Conservation (phyloP, 768 basidiomycete genomes). For the Omphalotus guepiniiformis region DNA sequence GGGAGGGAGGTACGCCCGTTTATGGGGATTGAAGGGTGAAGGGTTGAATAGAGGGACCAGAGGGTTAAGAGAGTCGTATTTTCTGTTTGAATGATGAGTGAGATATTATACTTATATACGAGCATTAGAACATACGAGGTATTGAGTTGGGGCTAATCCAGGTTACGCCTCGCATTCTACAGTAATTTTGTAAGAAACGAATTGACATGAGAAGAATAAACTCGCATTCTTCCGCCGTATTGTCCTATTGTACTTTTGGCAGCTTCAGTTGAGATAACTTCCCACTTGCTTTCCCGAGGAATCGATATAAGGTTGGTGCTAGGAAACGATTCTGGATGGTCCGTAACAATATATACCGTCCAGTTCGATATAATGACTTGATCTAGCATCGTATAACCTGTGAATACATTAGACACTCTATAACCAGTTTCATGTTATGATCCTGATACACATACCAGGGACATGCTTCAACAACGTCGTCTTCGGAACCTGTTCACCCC, state of each 20-base stretch:
- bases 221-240: slow-evolving; percentile 44
- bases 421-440: not conserved
- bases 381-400: slow-evolving; percentile 83
- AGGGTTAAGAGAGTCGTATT: slow-evolving; percentile 73
- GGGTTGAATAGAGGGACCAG: slow-evolving; percentile 69
- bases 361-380: slow-evolving; percentile 74
- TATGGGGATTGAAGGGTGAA: slow-evolving; percentile 42
- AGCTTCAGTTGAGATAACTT: slow-evolving; percentile 46
- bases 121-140: slow-evolving; percentile 38
- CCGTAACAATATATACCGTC: slow-evolving; percentile 70
- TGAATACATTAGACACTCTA: not conserved
- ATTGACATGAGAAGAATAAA: slow-evolving; percentile 9
- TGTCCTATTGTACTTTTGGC: slow-evolving; percentile 46
- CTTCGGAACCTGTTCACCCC: slow-evolving; percentile 52
- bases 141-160: slow-evolving; percentile 57
- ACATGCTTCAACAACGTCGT: slow-evolving; percentile 59
- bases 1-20: slow-evolving; percentile 49
- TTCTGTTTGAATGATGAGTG: too few species aligned
- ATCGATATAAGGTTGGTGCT: slow-evolving; percentile 38
- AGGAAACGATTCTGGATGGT: slow-evolving; percentile 61
- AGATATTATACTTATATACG: too few species aligned
- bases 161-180: slow-evolving; percentile 62
- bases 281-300: slow-evolving; percentile 55
- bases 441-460: slow-evolving; percentile 43
- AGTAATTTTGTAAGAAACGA: not conserved